These are phyloP conservation scores for Hysterangium stoloniferum DNA, from an alignment of 768 basidiomycete species.

Conservation along the genomic window DNA sequence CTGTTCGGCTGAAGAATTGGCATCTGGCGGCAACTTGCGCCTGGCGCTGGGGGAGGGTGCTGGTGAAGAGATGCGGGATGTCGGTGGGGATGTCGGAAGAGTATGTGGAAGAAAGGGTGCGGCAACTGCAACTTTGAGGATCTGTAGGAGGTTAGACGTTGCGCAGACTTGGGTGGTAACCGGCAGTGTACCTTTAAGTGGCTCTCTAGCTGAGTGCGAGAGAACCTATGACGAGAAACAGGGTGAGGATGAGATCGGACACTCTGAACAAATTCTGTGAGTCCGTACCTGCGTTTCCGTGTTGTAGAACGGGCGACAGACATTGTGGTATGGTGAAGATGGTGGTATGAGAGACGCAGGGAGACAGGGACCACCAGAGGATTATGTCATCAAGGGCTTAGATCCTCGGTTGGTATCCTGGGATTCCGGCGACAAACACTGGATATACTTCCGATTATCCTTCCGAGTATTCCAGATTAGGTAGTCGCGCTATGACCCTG, in stretches of 20 bases:
- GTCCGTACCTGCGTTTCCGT: background rate
- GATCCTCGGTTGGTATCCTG: too few relatives aligned
- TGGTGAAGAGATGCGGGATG: constrained; percentile 37
- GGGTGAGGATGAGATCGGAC: background rate
- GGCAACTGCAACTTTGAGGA: constrained; percentile 31
- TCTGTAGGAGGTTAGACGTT: constrained; percentile 21
- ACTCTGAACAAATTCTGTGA: background rate
- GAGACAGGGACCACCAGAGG: constrained; percentile 6
- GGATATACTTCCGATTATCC: background rate
- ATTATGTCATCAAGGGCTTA: background rate
- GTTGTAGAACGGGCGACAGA: background rate
- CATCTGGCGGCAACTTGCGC: constrained; percentile 6
- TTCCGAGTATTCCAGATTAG: too few relatives aligned
- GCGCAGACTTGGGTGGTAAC: background rate
- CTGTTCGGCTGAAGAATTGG: background rate
- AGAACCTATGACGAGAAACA: background rate
- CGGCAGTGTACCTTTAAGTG: constrained; percentile 4
- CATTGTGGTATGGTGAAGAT: background rate
- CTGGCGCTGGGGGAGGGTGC: constrained; percentile 23
- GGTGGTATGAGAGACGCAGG: constrained; percentile 6
- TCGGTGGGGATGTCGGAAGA: constrained; percentile 39
- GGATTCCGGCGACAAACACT: background rate
- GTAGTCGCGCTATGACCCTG: too few relatives aligned
- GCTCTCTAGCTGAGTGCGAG: constrained; percentile 3
- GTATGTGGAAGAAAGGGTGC: constrained; percentile 33